Conservation (phyloP, 345 rosid genomes). For the Moricandia moricandioides region DNA sequence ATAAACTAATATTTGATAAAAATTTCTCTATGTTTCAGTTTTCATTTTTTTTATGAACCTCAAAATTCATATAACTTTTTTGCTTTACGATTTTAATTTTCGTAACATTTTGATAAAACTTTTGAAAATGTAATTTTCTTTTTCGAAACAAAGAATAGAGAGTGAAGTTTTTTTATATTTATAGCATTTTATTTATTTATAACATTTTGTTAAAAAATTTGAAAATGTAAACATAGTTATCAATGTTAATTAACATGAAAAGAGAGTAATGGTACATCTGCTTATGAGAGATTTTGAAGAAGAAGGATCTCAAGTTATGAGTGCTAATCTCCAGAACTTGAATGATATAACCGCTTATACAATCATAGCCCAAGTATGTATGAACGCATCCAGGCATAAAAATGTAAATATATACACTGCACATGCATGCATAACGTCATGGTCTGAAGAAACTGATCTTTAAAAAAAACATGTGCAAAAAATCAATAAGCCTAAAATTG, state of each 20-base stretch:
- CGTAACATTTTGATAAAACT: neutral
- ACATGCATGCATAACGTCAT: neutral
- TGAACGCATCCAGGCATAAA: too few species aligned
- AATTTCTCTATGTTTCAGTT: too few species aligned
- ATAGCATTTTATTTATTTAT: too few species aligned
- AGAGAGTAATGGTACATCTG: slow-evolving; percentile 10
- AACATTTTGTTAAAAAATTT: neutral
- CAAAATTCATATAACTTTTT: neutral
- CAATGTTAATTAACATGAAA: neutral
- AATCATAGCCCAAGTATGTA: slow-evolving; percentile 5
- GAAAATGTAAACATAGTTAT: too few species aligned
- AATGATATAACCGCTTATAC: slow-evolving; percentile 15
- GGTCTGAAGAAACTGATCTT: neutral
- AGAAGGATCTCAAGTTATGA: slow-evolving; percentile 33
- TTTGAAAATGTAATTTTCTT: too few species aligned
- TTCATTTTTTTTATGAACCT: neutral
- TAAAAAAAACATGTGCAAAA: neutral
- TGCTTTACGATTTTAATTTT: neutral
- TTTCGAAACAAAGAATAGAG: too few species aligned
- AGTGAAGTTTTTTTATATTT: too few species aligned
- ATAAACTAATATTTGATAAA: neutral
- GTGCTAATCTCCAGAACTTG: slow-evolving; percentile 13
- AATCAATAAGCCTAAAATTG: neutral
- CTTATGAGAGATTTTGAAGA: slow-evolving; percentile 27
- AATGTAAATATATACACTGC: too few species aligned